A percentile compares a stretch with the other conserved stretches of the same genome.
Evolutionary conservation across 2,329 filamentous ascomycete genomes (phyloP).

Genomic region (Ophiostoma piceae): DNA sequence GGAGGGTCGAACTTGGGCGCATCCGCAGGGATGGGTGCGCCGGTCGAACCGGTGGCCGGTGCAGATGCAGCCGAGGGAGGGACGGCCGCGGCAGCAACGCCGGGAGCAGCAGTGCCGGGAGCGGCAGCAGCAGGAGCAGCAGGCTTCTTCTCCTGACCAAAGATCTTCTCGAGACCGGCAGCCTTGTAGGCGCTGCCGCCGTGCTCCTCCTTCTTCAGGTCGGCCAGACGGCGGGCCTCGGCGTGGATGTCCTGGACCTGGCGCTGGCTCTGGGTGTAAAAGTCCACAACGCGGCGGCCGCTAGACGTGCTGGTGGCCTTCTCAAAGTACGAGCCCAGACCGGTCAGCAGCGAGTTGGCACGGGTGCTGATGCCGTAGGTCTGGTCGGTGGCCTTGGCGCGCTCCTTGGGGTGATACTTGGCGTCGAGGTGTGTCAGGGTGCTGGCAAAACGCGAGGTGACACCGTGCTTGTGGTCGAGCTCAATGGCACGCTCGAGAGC

Average conservation of each 20-base stretch:
- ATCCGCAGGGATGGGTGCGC: constrained; percentile 8
- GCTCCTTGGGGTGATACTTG: constrained; percentile 84
- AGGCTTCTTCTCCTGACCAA: constrained; percentile 39
- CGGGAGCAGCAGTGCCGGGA: background rate
- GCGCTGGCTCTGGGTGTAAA: constrained; percentile 79
- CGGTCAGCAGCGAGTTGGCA: constrained; percentile 58
- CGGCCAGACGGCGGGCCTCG: constrained; percentile 81
- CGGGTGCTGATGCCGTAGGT: constrained; percentile 76
- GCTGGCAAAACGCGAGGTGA: constrained; percentile 71
- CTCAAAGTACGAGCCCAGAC: constrained; percentile 85
- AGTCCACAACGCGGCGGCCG: constrained; percentile 78
- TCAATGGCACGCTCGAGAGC: constrained; percentile 79
- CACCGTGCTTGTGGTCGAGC: constrained; percentile 83
- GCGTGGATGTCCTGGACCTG: constrained; percentile 91
- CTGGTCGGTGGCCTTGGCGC: constrained; percentile 75
- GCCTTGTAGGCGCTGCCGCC: constrained; percentile 57
- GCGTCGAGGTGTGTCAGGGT: constrained; percentile 72
- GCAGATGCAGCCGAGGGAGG: constrained; percentile 15
- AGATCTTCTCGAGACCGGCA: constrained; percentile 52
- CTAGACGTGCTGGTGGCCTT: constrained; percentile 84
- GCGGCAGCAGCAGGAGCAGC: background rate
- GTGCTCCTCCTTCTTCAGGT: constrained; percentile 69
- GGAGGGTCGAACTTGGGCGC: constrained; percentile 28
- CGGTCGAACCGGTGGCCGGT: constrained; percentile 6
- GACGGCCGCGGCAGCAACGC: background rate